Percentiles rank a stretch among this genome's conserved stretches.
Conservation (phyloP, 768 basidiomycete species). For the Lactarius sp. region DNA sequence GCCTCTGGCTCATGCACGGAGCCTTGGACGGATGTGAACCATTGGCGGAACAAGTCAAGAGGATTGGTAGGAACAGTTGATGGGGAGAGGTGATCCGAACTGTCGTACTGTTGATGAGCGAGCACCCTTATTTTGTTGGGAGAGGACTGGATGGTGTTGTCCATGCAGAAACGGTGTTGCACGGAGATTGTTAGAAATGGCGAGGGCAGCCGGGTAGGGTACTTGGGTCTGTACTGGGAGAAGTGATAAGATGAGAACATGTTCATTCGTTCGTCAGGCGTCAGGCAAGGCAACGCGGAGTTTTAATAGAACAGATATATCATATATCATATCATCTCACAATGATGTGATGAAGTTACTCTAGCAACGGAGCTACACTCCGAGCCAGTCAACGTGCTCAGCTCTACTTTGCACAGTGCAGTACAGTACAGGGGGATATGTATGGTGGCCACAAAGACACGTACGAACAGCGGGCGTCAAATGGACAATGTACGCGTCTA, state of each 20-base stretch:
- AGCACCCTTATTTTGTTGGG: slow-evolving; percentile 61
- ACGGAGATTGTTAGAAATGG: background rate
- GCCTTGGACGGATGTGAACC: slow-evolving; percentile 74
- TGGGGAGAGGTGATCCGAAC: slow-evolving; percentile 61
- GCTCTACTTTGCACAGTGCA: too few species aligned
- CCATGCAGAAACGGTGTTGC: slow-evolving; percentile 38
- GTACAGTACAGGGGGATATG: too few species aligned
- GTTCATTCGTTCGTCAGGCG: too few species aligned
- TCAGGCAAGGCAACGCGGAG: slow-evolving; percentile 1
- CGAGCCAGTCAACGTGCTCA: too few species aligned
- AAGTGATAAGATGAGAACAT: background rate
- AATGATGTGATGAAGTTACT: too few species aligned
- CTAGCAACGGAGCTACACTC: too few species aligned
- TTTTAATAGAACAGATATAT: background rate
- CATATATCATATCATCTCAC: too few species aligned
- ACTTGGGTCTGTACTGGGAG: background rate
- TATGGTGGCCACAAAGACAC: too few species aligned
- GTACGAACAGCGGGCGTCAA: too few species aligned
- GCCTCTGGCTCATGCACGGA: slow-evolving; percentile 83
- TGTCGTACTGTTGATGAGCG: slow-evolving; percentile 71
- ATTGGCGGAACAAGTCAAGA: slow-evolving; percentile 76
- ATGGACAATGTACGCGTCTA: too few species aligned
- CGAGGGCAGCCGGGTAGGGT: background rate
- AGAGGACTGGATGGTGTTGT: slow-evolving; percentile 37
- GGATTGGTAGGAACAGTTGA: slow-evolving; percentile 59